These are phyloP conservation scores for Hymenoscyphus albidus DNA, from an alignment of 2,329 filamentous ascomycete genomes.

Conservation along the genomic window DNA sequence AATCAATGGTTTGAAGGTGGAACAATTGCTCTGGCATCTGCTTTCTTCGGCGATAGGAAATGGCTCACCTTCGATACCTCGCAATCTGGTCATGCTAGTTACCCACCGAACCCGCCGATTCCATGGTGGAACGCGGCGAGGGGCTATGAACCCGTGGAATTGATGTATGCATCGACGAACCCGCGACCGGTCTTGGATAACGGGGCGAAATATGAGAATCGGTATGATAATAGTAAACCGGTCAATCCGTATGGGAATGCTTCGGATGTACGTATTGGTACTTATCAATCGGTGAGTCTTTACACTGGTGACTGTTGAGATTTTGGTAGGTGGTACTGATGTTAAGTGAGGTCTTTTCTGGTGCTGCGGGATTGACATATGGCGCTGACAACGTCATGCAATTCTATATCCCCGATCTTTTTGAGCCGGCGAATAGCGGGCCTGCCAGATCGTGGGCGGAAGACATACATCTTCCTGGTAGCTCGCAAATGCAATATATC, in stretches of 20 bases:
- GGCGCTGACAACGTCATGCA: neutral
- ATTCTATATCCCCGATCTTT: conserved; percentile 3
- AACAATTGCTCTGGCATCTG: neutral
- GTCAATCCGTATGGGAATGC: neutral
- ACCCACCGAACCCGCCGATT: neutral
- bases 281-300: neutral
- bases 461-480: conserved; percentile 7
- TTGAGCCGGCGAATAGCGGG: neutral
- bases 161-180: neutral
- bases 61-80: conserved; percentile 1
- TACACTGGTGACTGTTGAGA: no score
- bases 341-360: neutral
- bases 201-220: neutral
- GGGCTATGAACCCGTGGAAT: neutral
- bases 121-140: conserved; percentile 3
- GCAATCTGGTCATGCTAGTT: conserved; percentile 1
- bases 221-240: neutral
- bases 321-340: neutral
- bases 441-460: conserved; percentile 1
- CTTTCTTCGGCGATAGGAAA: neutral
- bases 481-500: conserved; percentile 10
- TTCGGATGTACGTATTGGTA: neutral
- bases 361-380: neutral
- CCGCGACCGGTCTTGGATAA: neutral
- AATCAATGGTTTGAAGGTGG: conserved; percentile 4